Percentiles rank a stretch among this genome's conserved stretches.
Conservation (phyloP, 106 monocot species). For the Acanthochlamys bracteata region DNA sequence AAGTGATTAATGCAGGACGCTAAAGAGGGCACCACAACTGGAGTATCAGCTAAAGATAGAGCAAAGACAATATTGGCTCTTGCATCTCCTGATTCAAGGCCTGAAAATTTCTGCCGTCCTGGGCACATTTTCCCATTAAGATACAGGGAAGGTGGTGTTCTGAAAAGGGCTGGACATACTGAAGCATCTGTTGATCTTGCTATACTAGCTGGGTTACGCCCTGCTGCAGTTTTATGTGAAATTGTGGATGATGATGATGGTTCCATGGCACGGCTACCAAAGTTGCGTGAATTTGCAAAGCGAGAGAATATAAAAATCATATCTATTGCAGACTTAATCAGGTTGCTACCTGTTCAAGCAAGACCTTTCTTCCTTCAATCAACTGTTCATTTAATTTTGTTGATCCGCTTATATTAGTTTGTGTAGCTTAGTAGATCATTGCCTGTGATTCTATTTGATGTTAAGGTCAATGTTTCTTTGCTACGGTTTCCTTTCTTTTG, state of each 20-base stretch:
- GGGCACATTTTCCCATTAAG: slow-evolving; percentile 94
- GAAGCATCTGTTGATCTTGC: slow-evolving; percentile 93
- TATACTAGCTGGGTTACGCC: slow-evolving; percentile 66
- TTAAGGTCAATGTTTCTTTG: too few relatives aligned
- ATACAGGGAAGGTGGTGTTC: slow-evolving; percentile 91
- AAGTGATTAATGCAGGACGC: slow-evolving; percentile 32
- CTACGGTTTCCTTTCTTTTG: too few relatives aligned
- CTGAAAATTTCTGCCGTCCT: slow-evolving; percentile 80
- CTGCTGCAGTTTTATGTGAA: slow-evolving; percentile 77
- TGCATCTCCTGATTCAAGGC: slow-evolving; percentile 62
- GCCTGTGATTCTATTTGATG: too few relatives aligned
- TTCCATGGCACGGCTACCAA: slow-evolving; percentile 91
- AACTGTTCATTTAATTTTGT: neutral
- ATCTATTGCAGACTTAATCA: slow-evolving; percentile 87
- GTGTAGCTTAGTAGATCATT: too few relatives aligned
- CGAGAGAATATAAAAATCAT: slow-evolving; percentile 82
- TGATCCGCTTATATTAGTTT: too few relatives aligned
- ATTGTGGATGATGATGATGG: slow-evolving; percentile 89
- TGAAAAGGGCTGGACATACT: slow-evolving; percentile 94
- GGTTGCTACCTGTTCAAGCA: slow-evolving; percentile 23
- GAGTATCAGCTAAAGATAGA: slow-evolving; percentile 91
- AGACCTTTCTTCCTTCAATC: neutral
- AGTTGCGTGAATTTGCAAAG: slow-evolving; percentile 68
- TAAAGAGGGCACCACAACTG: slow-evolving; percentile 85
- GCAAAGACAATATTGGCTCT: slow-evolving; percentile 72